Evolutionary conservation across 352 stramenopile species (phyloP).

Genomic region (Pythium folliculosum): DNA sequence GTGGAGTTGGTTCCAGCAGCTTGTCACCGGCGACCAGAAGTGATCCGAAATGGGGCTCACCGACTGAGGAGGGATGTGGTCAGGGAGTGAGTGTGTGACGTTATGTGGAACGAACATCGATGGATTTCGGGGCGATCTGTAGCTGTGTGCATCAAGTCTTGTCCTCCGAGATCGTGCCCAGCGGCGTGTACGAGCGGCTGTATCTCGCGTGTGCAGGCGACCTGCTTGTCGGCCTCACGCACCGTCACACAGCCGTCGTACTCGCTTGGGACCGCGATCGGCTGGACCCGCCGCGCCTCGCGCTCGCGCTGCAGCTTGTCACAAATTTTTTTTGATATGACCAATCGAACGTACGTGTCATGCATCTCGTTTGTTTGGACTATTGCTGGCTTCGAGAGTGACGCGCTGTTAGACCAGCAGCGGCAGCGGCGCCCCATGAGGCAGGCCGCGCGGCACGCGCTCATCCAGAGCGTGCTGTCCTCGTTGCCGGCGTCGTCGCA

Average conservation of each 20-base stretch:
- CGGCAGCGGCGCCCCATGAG: too few species aligned
- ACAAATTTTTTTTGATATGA: too few species aligned
- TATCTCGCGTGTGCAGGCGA: slow-evolving; percentile 59
- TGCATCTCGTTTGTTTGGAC: too few species aligned
- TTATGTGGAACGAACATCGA: too few species aligned
- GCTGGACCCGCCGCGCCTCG: slow-evolving; percentile 10
- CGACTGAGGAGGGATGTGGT: background rate
- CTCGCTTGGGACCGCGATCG: slow-evolving; percentile 45
- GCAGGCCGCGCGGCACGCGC: too few species aligned
- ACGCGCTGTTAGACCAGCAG: too few species aligned
- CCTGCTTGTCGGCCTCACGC: slow-evolving; percentile 47
- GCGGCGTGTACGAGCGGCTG: slow-evolving; percentile 42
- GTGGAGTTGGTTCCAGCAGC: background rate
- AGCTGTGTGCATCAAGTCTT: too few species aligned
- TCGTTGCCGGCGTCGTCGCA: too few species aligned
- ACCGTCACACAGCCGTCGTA: slow-evolving; percentile 46
- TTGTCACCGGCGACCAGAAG: background rate
- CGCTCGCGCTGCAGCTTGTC: slow-evolving; percentile 20
- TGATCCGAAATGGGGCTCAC: background rate
- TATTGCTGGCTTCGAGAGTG: too few species aligned
- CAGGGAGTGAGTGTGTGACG: background rate
- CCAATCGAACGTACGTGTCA: too few species aligned
- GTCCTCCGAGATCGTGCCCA: slow-evolving; percentile 38
- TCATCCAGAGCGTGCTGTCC: too few species aligned
- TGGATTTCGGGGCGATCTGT: too few species aligned